phyloP scores from a whole-genome alignment of 257 asterid genomes.

The Solanum boliviense region DNA sequence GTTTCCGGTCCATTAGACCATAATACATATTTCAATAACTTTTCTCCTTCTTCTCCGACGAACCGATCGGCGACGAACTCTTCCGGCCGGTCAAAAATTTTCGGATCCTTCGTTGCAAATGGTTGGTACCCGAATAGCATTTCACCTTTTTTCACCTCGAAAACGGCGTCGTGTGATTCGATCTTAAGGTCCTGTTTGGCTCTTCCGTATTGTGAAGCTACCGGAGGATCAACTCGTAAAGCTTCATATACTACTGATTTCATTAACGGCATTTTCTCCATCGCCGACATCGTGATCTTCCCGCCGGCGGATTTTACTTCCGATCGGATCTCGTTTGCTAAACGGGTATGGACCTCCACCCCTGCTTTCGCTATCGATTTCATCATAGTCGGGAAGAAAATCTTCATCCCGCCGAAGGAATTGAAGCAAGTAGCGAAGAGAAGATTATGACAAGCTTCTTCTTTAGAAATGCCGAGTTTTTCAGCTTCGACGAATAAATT shows the following conservation, averaged over 20 bases:
- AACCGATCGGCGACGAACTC: slow-evolving; percentile 64
- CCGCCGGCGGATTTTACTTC: slow-evolving; percentile 37
- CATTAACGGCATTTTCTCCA: slow-evolving; percentile 65
- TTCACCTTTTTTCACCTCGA: slow-evolving; percentile 56
- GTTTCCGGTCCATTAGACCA: slow-evolving; percentile 94
- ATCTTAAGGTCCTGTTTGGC: slow-evolving; percentile 51
- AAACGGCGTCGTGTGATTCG: slow-evolving; percentile 67
- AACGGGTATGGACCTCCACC: slow-evolving; percentile 29
- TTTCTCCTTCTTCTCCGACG: slow-evolving; percentile 58
- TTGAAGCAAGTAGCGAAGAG: slow-evolving; percentile 72
- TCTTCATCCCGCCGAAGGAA: slow-evolving; percentile 73
- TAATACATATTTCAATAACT: slow-evolving; percentile 52
- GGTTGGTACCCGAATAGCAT: slow-evolving; percentile 72
- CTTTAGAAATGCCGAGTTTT: slow-evolving; percentile 37
- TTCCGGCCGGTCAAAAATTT: slow-evolving; percentile 53
- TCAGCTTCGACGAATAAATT: slow-evolving; percentile 46
- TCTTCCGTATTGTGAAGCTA: slow-evolving; percentile 54
- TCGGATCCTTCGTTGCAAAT: slow-evolving; percentile 77
- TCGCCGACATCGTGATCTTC: slow-evolving; percentile 36
- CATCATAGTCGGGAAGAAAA: slow-evolving; percentile 61
- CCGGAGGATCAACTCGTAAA: slow-evolving; percentile 80
- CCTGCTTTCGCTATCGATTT: slow-evolving; percentile 70
- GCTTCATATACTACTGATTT: slow-evolving; percentile 73
- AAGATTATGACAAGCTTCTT: slow-evolving; percentile 75
- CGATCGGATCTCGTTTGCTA: slow-evolving; percentile 55